Conservation (phyloP, 2,329 filamentous ascomycete genomes). For the Fusarium sp. region DNA sequence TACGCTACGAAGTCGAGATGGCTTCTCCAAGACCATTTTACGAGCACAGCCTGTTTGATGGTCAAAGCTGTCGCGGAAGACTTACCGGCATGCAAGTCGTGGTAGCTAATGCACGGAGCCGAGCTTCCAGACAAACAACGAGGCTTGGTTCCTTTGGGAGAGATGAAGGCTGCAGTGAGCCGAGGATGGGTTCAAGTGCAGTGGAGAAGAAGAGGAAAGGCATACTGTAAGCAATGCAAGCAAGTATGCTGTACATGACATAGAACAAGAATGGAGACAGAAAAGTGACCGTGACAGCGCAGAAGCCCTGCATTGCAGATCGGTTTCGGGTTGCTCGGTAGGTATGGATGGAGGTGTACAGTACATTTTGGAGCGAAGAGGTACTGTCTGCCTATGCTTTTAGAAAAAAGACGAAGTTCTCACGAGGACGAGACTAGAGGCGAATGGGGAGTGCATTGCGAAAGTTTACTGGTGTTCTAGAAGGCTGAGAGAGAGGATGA, state of each 20-base stretch:
- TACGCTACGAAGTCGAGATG: neutral
- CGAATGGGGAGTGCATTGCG: conserved; percentile 30
- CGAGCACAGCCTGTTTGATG: conserved; percentile 29
- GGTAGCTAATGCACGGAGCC: conserved; percentile 29
- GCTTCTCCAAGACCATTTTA: neutral
- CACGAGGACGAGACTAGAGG: conserved; percentile 30
- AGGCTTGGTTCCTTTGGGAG: conserved; percentile 15
- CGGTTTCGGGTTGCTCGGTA: conserved; percentile 27
- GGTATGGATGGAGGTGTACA: conserved; percentile 12
- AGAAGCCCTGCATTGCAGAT: conserved; percentile 35
- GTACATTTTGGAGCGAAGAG: neutral
- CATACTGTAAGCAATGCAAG: neutral
- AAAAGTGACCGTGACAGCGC: neutral
- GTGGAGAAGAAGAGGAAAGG: conserved; percentile 3
- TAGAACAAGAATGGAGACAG: neutral
- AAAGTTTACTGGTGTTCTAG: conserved; percentile 38
- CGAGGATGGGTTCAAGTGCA: conserved; percentile 16
- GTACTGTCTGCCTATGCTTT: neutral
- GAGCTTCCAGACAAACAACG: conserved; percentile 22
- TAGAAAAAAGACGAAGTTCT: conserved; percentile 4
- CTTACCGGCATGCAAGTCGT: conserved; percentile 20
- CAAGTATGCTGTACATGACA: neutral
- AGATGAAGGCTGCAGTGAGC: conserved; percentile 16
- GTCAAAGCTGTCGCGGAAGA: conserved; percentile 26
- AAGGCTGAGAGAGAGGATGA: conserved; percentile 30